Evolutionary conservation across 2,329 filamentous ascomycete genomes (phyloP).

Genomic region (Fusarium coffeatum): DNA sequence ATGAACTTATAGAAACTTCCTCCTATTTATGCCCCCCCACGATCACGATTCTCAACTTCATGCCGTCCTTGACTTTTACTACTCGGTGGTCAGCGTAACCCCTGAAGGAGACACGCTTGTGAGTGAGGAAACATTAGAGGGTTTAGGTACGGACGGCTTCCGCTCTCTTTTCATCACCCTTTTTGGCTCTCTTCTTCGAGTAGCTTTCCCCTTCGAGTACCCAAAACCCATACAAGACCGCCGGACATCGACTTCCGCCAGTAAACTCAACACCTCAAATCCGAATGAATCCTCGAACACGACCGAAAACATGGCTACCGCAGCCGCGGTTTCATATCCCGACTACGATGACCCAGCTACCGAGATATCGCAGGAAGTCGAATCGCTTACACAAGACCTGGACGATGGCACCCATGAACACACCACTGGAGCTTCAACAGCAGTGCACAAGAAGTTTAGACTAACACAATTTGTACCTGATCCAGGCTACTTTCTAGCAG

Average conservation of each 20-base stretch:
- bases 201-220: conserved; percentile 64
- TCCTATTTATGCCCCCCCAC: conserved; percentile 82
- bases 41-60: conserved; percentile 77
- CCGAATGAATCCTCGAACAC: conserved; percentile 31
- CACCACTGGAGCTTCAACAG: conserved; percentile 51
- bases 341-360: conserved; percentile 42
- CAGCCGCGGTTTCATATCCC: conserved; percentile 32
- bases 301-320: conserved; percentile 37
- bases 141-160: conserved; percentile 84
- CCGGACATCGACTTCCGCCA: conserved; percentile 34
- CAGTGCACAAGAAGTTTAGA: conserved; percentile 59
- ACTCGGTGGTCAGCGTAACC: conserved; percentile 87
- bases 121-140: conserved; percentile 89
- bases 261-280: conserved; percentile 8
- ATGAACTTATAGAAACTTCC: conserved; percentile 76
- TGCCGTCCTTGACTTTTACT: conserved; percentile 90
- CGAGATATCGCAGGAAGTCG: conserved; percentile 41
- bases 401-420: conserved; percentile 54
- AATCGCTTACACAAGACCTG: conserved; percentile 41
- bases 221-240: conserved; percentile 47
- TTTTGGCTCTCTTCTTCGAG: conserved; percentile 79
- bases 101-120: conserved; percentile 94
- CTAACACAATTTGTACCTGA: conserved; percentile 79
- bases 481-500: conserved; percentile 98
- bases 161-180: conserved; percentile 73